A percentile compares a stretch with the other conserved stretches of the same genome.
Evolutionary conservation across 768 basidiomycete species (phyloP).

Genomic region (Naganishia kalamii): DNA sequence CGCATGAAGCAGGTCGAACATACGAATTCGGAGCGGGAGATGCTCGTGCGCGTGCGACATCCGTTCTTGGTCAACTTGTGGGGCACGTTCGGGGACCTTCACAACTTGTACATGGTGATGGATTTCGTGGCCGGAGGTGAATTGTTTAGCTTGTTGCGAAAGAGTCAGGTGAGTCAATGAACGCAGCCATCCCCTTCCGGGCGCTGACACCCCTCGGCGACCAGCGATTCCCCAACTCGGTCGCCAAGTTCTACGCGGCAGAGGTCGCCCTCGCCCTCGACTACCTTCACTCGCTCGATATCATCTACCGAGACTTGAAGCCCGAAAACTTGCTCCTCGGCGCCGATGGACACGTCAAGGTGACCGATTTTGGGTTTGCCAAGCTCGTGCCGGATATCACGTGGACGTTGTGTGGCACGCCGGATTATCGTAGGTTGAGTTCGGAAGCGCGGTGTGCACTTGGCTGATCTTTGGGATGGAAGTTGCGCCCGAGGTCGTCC

Average conservation of each 20-base stretch:
- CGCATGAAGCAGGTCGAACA: conserved; percentile 52
- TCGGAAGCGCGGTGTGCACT: neutral
- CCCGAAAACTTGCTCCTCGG: conserved; percentile 75
- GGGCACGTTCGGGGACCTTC: conserved; percentile 57
- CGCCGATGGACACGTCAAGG: conserved; percentile 92
- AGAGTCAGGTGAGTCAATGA: conserved; percentile 65
- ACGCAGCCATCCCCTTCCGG: conserved; percentile 21
- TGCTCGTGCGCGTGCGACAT: conserved; percentile 47
- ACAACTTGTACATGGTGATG: conserved; percentile 49
- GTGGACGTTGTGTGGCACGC: conserved; percentile 48
- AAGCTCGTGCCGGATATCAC: conserved; percentile 43
- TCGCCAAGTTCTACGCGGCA: conserved; percentile 49
- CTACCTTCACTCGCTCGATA: conserved; percentile 48
- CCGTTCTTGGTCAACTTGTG: conserved; percentile 85
- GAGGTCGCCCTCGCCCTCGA: conserved; percentile 48
- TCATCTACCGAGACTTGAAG: conserved; percentile 49
- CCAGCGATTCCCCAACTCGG: conserved; percentile 48
- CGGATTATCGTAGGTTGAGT: conserved; percentile 46
- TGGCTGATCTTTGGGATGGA: neutral
- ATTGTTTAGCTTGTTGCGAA: conserved; percentile 73
- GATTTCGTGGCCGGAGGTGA: conserved; percentile 49
- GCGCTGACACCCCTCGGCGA: neutral
- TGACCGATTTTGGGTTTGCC: conserved; percentile 87
- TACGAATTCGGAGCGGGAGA: conserved; percentile 48
- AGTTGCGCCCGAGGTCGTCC: conserved; percentile 49